Conservation (phyloP, 2,329 filamentous ascomycete species). For the Fusarium torreyae region DNA sequence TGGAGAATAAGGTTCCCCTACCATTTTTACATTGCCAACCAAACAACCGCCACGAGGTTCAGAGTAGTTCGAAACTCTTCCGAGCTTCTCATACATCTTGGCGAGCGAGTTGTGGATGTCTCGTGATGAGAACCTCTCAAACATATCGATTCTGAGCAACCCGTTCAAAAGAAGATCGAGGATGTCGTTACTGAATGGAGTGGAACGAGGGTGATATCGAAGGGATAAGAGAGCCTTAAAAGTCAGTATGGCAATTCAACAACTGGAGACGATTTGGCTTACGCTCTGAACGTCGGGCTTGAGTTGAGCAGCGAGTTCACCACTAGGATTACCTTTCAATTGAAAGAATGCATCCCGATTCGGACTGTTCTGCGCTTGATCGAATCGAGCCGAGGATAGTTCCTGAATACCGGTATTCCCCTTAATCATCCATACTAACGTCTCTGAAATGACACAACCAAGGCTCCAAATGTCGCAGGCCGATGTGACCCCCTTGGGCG, state of each 20-base stretch:
- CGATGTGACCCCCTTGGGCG: background rate
- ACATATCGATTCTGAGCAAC: background rate
- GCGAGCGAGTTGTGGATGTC: rapidly evolving
- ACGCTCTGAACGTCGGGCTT: background rate
- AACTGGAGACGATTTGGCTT: background rate
- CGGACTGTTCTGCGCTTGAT: rapidly evolving
- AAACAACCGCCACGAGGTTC: rapidly evolving
- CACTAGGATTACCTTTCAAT: rapidly evolving
- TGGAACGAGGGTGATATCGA: rapidly evolving
- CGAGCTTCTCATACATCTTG: rapidly evolving
- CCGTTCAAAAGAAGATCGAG: background rate
- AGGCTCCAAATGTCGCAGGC: slow-evolving; percentile 5
- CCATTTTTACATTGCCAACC: background rate
- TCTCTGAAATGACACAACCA: background rate
- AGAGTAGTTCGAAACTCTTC: background rate
- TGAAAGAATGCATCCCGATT: background rate
- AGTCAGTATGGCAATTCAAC: background rate
- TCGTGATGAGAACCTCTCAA: background rate
- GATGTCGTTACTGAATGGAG: background rate
- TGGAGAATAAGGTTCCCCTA: background rate
- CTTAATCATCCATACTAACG: rapidly evolving
- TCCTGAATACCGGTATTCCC: rapidly evolving
- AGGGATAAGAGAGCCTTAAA: background rate
- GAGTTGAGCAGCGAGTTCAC: background rate
- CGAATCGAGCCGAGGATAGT: rapidly evolving